Percentiles rank a stretch among this genome's conserved stretches.
Evolutionary conservation across 129 eudicot species (phyloP).

Genomic region (Chrysanthemum makinoi): DNA sequence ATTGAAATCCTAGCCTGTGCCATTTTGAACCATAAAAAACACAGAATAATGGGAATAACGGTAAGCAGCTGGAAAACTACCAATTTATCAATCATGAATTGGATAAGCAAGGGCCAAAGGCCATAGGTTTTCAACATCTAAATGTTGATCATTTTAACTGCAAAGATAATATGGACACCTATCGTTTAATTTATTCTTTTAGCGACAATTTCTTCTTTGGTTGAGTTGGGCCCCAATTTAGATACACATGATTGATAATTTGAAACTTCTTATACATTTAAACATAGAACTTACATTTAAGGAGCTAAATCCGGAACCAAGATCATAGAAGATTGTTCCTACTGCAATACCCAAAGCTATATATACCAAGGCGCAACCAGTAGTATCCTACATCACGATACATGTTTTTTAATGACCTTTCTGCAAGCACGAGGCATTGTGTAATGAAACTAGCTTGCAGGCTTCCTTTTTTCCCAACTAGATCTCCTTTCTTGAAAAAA

Average conservation of each 20-base stretch:
- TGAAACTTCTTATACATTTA: not conserved
- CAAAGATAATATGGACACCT: no score
- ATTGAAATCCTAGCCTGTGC: constrained; percentile 63
- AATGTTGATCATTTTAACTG: no score
- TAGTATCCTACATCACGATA: constrained; percentile 72
- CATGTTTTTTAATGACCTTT: constrained; percentile 67
- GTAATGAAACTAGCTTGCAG: constrained; percentile 36
- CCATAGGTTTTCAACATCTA: no score
- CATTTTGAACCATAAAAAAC: not conserved
- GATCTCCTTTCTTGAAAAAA: constrained; percentile 34
- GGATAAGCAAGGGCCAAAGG: no score
- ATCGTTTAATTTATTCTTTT: no score
- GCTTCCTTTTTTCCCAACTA: constrained; percentile 33
- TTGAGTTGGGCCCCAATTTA: not conserved
- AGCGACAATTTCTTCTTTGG: no score
- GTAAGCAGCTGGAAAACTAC: not conserved
- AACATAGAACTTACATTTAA: constrained; percentile 46
- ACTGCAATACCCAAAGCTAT: constrained; percentile 55
- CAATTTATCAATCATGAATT: not conserved
- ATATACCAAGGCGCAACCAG: constrained; percentile 71
- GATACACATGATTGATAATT: not conserved
- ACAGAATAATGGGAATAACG: not conserved
- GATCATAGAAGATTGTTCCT: constrained; percentile 48
- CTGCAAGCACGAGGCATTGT: constrained; percentile 51
- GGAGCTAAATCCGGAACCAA: constrained; percentile 48